Evolutionary conservation across 2,329 filamentous ascomycete species (phyloP), one percentile per base, ranked within the genome.

Genomic region (Plenodomus tracheiphilus): DNA sequence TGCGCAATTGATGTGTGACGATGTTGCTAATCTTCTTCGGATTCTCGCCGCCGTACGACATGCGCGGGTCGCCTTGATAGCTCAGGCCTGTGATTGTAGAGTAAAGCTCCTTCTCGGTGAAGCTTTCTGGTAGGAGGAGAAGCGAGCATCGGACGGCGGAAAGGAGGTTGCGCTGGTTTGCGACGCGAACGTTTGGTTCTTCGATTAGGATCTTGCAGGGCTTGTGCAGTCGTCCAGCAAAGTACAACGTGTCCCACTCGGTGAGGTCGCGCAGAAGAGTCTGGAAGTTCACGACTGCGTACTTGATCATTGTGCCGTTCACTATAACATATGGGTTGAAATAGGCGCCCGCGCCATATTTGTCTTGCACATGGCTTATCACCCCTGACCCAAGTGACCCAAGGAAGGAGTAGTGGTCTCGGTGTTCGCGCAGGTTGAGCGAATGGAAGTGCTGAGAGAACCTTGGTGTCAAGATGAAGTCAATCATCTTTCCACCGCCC

Each of bases 391-490:
- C 93, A 17, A 97, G 75, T 13, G 85, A 87, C 1, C 89, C 89
- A 17, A 99, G 77, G 10, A 83, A 86, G 1, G 93, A 97, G 75
- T 99, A 99, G 73, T 99, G 94, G 64, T 95, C 82, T 7, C 89
- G 87, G 68, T 99, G 88, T 70, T 97, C 88, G 57, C 82, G 81
- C 61, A 99, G 79, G 66, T 99, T 99, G 52, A 99, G 80, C 28
- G 88, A 92, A 75, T 99, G 94, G 90, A 93, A 99, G 75, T 99
- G 94, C 69, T 99, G 89, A 1, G 89, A 91, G 72, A 96, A 90
- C 1, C 89, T 90, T 10, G 97, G 93, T 20, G 93, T 94, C 69
- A 99, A 94, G 60, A 99, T 95, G 70, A 99, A 96, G 74, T 99
- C 94, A 56, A 99, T 96, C 86, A 97, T 96, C 77, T 97, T 97